Conservation (phyloP, 805 yeast species). For the Sugiyamaella smithiae region DNA sequence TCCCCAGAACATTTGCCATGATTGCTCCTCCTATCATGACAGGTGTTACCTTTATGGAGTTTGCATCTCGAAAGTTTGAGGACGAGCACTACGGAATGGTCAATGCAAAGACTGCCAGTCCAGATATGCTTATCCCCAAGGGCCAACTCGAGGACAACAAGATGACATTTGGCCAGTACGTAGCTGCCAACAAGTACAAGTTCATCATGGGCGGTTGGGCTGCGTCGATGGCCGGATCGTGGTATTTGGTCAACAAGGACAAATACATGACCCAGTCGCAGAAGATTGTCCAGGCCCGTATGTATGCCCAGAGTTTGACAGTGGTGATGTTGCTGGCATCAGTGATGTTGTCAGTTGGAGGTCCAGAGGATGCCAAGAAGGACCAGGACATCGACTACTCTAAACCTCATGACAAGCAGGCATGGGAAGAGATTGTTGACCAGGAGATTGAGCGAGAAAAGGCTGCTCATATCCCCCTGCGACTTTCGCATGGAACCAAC, state of each 20-base stretch:
- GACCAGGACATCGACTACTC: slow-evolving; percentile 5
- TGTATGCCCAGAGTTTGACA: slow-evolving; percentile 84
- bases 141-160: background rate
- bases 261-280: slow-evolving; percentile 71
- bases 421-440: slow-evolving; percentile 50
- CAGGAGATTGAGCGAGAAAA: slow-evolving; percentile 40
- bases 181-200: slow-evolving; percentile 55
- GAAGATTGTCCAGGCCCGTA: slow-evolving; percentile 83
- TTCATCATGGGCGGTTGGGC: slow-evolving; percentile 76
- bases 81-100: slow-evolving; percentile 53
- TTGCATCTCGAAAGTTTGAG: slow-evolving; percentile 66
- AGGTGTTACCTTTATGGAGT: slow-evolving; percentile 66
- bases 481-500: slow-evolving; percentile 5
- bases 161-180: slow-evolving; percentile 22
- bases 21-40: slow-evolving; percentile 64
- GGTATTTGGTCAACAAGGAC: slow-evolving; percentile 70
- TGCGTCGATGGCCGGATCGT: slow-evolving; percentile 74
- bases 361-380: slow-evolving; percentile 32
- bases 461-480: slow-evolving; percentile 20
- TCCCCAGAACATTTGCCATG: slow-evolving; percentile 54
- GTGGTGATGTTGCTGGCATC: slow-evolving; percentile 69
- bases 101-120: slow-evolving; percentile 24
- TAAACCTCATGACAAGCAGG: slow-evolving; percentile 22
- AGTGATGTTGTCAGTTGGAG: slow-evolving; percentile 50
- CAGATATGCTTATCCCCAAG: slow-evolving; percentile 2